These are phyloP conservation scores for Colletotrichum sp. DNA, from an alignment of 2,329 filamentous ascomycete species.

Conservation along the genomic window DNA sequence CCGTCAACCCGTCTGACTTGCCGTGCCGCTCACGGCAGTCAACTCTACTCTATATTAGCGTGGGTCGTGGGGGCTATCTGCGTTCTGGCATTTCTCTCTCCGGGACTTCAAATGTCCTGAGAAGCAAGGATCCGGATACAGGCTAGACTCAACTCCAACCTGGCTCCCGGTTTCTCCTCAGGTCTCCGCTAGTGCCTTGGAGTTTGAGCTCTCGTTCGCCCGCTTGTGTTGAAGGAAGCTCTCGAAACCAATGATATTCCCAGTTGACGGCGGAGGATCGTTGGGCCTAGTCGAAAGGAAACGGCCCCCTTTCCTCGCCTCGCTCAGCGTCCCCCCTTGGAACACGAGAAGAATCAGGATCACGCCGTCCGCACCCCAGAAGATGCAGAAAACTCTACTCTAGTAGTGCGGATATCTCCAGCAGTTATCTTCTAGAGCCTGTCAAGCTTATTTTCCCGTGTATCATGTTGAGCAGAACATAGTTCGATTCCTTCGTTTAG, in stretches of 20 bases:
- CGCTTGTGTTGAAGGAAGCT: not conserved
- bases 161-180: not conserved
- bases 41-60: not conserved
- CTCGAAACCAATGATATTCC: not conserved
- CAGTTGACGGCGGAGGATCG: not conserved
- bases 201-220: not conserved
- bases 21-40: conserved; percentile 10
- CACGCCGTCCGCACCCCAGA: not conserved
- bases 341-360: conserved; percentile 9
- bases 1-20: not conserved
- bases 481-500: not conserved
- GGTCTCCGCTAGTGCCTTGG: not conserved
- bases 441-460: conserved; percentile 8
- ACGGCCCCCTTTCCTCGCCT: not conserved
- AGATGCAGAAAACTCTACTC: conserved; percentile 1
- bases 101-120: not conserved
- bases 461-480: not conserved
- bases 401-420: not conserved
- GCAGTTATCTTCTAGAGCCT: not conserved
- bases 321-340: not conserved
- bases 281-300: not conserved
- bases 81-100: not conserved
- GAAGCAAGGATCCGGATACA: not conserved
- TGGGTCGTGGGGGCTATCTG: not conserved
- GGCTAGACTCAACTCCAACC: not conserved